These are phyloP conservation scores for Fraxinus cuspidata DNA, from an alignment of 257 asterid genomes.

Conservation along the genomic window DNA sequence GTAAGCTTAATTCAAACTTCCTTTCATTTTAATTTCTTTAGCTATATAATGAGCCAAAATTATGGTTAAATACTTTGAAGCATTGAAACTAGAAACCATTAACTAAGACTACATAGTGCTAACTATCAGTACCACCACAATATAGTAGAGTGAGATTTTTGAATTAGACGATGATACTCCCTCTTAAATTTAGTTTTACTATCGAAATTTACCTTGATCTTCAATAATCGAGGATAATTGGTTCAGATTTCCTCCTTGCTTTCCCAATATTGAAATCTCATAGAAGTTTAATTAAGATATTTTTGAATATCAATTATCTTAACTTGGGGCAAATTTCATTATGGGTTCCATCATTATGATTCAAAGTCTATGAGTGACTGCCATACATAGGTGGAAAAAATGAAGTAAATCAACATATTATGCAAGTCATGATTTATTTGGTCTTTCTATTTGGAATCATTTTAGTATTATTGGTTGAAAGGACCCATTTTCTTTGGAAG, in stretches of 20 bases:
- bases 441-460: slow-evolving; percentile 17
- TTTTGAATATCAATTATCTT: background rate
- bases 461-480: slow-evolving; percentile 1
- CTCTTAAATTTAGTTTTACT: no score
- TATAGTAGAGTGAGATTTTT: background rate
- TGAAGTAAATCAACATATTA: background rate
- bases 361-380: background rate
- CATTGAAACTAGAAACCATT: no score
- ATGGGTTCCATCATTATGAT: background rate
- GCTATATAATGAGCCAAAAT: no score
- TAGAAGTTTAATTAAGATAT: no score
- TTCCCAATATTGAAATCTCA: background rate
- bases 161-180: no score
- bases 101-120: background rate
- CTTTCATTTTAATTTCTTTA: no score
- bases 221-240: background rate
- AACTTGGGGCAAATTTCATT: background rate
- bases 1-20: no score
- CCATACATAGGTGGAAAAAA: background rate
- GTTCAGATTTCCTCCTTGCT: background rate
- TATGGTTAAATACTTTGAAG: background rate
- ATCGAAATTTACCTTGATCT: background rate
- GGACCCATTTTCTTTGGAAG: slow-evolving; percentile 4
- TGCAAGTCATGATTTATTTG: background rate
- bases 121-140: background rate